Evolutionary conservation across 164 flowering plant genomes (phyloP), one percentile per base, ranked within the genome.

Genomic region (Piper longum): DNA sequence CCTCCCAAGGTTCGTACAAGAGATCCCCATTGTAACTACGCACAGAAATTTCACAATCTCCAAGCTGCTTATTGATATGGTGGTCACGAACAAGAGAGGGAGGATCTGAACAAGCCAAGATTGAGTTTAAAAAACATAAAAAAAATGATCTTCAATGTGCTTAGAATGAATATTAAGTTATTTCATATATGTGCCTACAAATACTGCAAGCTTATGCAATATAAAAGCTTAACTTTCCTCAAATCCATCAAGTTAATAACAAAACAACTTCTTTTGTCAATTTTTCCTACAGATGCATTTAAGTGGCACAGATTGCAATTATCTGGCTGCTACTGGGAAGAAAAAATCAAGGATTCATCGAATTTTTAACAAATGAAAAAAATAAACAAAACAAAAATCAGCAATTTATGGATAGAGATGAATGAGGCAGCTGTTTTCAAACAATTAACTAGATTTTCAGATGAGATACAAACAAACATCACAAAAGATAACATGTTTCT

Each of bases 41-140:
- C 59, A 92, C 96, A 52, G 79, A 69, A 60, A 89, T 74, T 54
- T 88, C 93, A 51, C 65, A 78, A 71, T 83, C 96, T 52, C 65
- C 82, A 45, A 92, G 74, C 63, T 86, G 80, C 71, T 86, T 82
- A 73, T 92, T 92, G 68, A 86, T 74, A 44, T 67, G 70, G 71
- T 88, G 96, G 75, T 92, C 98, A 57, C 98, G 89, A 61, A 86
- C 87, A 63, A 92, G 86, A 12, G 98, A 87, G 66, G 86, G 78
- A 52, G 98, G 93, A 85, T 92, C 98, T 92, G 77, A 44, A 67
- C 64, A 7, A 11, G 11, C 12, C 8, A 8, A 17, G 36, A 5
- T 13, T 16, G 39, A 16, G 9, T n/a, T 13, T 11, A 43, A 17
- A 56, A 41, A 56, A 52, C 43, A 57, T 62, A 56, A 42, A 5